These are phyloP conservation scores for Thermochaetoides thermophila DNA, from an alignment of 495 filamentous ascomycete genomes.

Conservation along the genomic window DNA sequence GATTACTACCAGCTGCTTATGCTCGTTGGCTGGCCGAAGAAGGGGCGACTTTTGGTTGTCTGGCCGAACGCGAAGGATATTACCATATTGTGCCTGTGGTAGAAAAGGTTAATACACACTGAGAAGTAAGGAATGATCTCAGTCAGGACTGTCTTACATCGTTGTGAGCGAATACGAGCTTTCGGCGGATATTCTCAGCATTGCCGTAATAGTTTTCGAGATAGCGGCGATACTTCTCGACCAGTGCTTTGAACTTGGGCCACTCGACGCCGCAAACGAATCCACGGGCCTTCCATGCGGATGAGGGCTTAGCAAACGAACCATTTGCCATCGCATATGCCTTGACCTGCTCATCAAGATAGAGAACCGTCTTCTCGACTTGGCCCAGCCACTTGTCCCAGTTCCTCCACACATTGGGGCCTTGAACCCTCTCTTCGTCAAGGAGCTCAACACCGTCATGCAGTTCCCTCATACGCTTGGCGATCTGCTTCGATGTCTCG, in stretches of 20 bases:
- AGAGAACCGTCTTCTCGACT: slow-evolving; percentile 59
- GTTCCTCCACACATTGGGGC: slow-evolving; percentile 74
- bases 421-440: slow-evolving; percentile 56
- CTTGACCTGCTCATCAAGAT: slow-evolving; percentile 54
- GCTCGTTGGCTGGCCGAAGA: slow-evolving; percentile 73
- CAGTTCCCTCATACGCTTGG: slow-evolving; percentile 95
- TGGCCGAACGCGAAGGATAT: slow-evolving; percentile 82
- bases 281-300: slow-evolving; percentile 49
- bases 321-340: no score
- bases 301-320: slow-evolving; percentile 12
- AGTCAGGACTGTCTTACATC: no score
- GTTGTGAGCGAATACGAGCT: slow-evolving; percentile 90
- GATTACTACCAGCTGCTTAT: slow-evolving; percentile 92
- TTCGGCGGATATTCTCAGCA: slow-evolving; percentile 45
- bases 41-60: slow-evolving; percentile 69
- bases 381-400: slow-evolving; percentile 91
- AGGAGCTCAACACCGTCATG: slow-evolving; percentile 87
- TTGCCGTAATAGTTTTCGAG: slow-evolving; percentile 59
- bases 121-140: no score
- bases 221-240: slow-evolving; percentile 66
- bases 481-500: slow-evolving; percentile 79
- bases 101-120: slow-evolving; percentile 1
- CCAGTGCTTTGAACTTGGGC: slow-evolving; percentile 56
- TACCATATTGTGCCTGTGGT: slow-evolving; percentile 87
- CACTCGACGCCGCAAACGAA: slow-evolving; percentile 78